phyloP scores from a whole-genome alignment of 495 filamentous ascomycete species.

The Penicillium fimorum region DNA sequence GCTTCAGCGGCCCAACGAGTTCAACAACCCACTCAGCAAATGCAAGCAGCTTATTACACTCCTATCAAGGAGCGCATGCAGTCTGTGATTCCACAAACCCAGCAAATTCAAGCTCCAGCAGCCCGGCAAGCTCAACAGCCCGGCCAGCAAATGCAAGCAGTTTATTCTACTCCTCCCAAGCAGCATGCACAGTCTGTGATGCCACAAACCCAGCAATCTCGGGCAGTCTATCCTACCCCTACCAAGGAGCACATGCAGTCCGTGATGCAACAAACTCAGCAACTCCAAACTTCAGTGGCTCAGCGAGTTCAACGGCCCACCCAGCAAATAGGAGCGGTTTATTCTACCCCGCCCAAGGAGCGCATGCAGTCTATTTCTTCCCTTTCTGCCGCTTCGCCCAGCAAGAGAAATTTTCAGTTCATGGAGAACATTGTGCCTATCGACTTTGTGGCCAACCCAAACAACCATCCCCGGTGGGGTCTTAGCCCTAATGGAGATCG shows the following conservation, averaged over 20 bases:
- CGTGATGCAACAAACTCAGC: background rate
- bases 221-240: background rate
- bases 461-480: constrained; percentile 29
- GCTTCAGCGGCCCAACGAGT: background rate
- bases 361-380: background rate
- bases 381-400: background rate
- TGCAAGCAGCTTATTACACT: background rate
- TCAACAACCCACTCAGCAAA: background rate
- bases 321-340: background rate
- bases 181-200: background rate
- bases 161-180: background rate
- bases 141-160: background rate
- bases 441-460: constrained; percentile 28
- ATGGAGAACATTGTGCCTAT: constrained; percentile 13
- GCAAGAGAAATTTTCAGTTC: constrained; percentile 14
- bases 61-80: background rate
- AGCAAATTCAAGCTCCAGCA: no score
- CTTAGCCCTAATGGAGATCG: constrained; percentile 10
- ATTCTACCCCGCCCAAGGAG: background rate
- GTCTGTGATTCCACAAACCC: no score
- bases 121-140: no score
- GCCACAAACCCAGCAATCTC: background rate
- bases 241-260: background rate
- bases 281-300: background rate
- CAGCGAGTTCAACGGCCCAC: background rate